Conservation (phyloP, 805 yeast genomes). For the Yamadazyma sp. region DNA sequence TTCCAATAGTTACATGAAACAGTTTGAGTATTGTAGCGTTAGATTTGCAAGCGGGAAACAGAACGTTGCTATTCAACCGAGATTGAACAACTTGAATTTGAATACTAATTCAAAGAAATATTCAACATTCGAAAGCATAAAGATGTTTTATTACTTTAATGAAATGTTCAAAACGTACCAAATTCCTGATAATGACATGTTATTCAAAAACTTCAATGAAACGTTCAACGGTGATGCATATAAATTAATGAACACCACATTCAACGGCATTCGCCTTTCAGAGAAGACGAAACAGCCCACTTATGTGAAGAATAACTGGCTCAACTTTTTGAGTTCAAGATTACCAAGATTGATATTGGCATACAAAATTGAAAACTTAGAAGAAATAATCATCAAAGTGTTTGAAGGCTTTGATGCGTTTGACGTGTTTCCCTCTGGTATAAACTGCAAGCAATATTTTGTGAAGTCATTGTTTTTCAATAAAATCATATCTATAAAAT, state of each 20-base stretch:
- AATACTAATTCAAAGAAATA: conserved; percentile 14
- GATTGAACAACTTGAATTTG: conserved; percentile 14
- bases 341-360: conserved; percentile 25
- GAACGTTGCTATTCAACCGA: conserved; percentile 8
- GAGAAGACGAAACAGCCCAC: conserved; percentile 20
- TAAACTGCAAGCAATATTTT: conserved; percentile 24
- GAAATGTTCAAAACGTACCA: conserved; percentile 10
- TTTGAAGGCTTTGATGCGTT: conserved; percentile 7
- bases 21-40: conserved; percentile 16
- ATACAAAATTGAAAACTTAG: conserved; percentile 19
- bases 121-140: conserved; percentile 13
- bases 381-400: conserved; percentile 12
- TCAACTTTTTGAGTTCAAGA: conserved; percentile 31
- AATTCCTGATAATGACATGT: conserved; percentile 11
- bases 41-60: conserved; percentile 4
- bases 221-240: conserved; percentile 12
- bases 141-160: conserved; percentile 16
- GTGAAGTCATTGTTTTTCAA: conserved; percentile 32
- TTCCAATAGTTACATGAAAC: conserved; percentile 12
- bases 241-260: conserved; percentile 11
- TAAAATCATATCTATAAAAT: conserved; percentile 24
- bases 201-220: conserved; percentile 10
- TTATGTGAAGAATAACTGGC: conserved; percentile 34
- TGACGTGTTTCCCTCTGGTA: conserved; percentile 1
- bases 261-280: conserved; percentile 12